Evolutionary conservation across 371 early-diverging fungal species (phyloP).

Genomic region (Basidiobolus heterosporus): DNA sequence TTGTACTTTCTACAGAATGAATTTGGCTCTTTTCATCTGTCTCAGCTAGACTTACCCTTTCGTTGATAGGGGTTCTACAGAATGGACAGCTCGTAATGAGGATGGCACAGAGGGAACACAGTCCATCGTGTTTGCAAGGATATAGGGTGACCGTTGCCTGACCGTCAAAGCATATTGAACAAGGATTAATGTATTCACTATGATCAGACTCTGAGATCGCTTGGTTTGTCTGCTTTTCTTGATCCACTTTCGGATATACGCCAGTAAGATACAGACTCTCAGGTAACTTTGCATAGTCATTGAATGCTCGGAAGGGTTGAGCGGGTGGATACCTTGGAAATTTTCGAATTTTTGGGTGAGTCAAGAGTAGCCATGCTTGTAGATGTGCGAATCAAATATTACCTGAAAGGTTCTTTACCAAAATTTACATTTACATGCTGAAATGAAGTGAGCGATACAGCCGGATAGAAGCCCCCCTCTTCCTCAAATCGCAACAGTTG

Average conservation of each 20-base stretch:
- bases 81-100: constrained; percentile 5
- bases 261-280: no score
- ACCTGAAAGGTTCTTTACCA: constrained; percentile 5
- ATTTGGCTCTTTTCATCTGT: no score
- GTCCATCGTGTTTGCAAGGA: constrained; percentile 7
- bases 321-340: background rate
- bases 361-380: background rate
- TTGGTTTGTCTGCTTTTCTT: no score
- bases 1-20: no score
- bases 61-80: constrained; percentile 3
- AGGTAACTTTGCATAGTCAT: background rate
- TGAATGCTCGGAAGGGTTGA: background rate
- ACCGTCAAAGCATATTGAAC: constrained; percentile 7
- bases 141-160: background rate
- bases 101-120: constrained; percentile 4
- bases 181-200: constrained; percentile 1
- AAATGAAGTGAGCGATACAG: constrained; percentile 6
- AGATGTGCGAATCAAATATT: background rate
- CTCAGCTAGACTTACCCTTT: no score
- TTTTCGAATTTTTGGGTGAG: background rate
- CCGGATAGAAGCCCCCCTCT: constrained; percentile 3
- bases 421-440: constrained; percentile 5
- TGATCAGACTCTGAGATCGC: no score
- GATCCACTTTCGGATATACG: no score
- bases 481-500: constrained; percentile 5